Evolutionary conservation across 2,329 filamentous ascomycete genomes (phyloP), one percentile per base, ranked within the genome.

Genomic region (Talaromyces amestolkiae): DNA sequence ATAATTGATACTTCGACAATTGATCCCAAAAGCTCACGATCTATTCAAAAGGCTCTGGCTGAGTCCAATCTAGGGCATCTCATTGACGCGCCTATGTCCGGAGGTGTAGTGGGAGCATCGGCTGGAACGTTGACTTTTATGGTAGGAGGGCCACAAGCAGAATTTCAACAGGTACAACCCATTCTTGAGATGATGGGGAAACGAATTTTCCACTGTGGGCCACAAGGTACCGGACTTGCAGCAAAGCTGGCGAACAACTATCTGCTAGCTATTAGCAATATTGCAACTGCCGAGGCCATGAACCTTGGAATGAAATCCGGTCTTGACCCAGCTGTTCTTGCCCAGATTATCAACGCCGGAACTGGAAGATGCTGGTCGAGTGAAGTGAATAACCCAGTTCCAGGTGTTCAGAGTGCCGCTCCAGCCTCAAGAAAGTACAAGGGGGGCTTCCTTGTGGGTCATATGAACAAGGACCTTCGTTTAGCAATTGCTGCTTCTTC

Each of bases 81-180:
- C 54, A 58, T 58, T 58, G 33, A 58, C 22, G 54, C 54, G 37
- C 54, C 54, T 22, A 58, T 58, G 54, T 58, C 54, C 33, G 54
- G 54, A 58, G 54, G 54, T n/a, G 54, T 58, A 33, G 54, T 58
- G 54, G 54, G 54, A 58, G 54, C 54, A 43, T 58, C 54, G 54
- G 54, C 54, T 58, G 54, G 15, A 41, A 41, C 54, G 54, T 58
- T 58, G 33, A 58, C 54, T 22, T 58, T 58, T 58, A 41, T 58
- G 54, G 54, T 58, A 58, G 54, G 54, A 22, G 54, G 53, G 24
- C 33, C 54, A n/a, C 27, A 58, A 19, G 54, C 54, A 58, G 54
- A 33, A 41, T 58, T 58, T 58, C 27, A 37, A 22, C 54, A 41
- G 27, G 54, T 19, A 58, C 54, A 37, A 41, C 54, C 54, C 31